A percentile compares a stretch with the other conserved stretches of the same genome.
These are phyloP conservation scores for Cladosporium oxysporum DNA, from an alignment of 2,329 filamentous ascomycete genomes.

Conservation along the genomic window DNA sequence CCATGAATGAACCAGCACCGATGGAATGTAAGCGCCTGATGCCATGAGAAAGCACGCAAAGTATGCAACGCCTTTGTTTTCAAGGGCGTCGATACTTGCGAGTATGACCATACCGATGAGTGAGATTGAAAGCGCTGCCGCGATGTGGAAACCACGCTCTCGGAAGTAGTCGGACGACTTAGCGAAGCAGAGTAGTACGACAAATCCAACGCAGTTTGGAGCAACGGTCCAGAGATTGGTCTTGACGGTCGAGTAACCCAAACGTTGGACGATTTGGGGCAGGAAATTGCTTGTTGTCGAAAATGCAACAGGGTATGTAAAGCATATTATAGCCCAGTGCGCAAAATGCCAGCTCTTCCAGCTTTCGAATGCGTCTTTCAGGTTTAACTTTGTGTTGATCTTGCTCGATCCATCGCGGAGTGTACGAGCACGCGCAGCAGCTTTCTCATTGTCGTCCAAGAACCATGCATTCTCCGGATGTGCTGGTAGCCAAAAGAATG, in stretches of 20 bases:
- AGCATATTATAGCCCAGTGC: slow-evolving; percentile 48
- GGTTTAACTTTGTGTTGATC: slow-evolving; percentile 41
- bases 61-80: slow-evolving; percentile 49
- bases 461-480: slow-evolving; percentile 42
- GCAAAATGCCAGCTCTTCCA: slow-evolving; percentile 49
- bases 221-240: slow-evolving; percentile 54
- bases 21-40: slow-evolving; percentile 49
- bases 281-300: slow-evolving; percentile 51
- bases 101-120: slow-evolving; percentile 50
- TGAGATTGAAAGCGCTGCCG: slow-evolving; percentile 43
- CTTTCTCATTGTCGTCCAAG: slow-evolving; percentile 38
- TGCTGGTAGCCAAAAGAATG: slow-evolving; percentile 41
- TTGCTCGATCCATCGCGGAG: slow-evolving; percentile 49
- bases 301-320: slow-evolving; percentile 54
- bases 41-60: slow-evolving; percentile 55
- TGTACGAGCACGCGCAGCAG: slow-evolving; percentile 46
- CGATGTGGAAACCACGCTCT: slow-evolving; percentile 51
- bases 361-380: slow-evolving; percentile 45
- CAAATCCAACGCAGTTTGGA: slow-evolving; percentile 51
- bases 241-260: slow-evolving; percentile 48
- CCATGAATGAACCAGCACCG: slow-evolving; percentile 52
- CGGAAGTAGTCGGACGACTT: slow-evolving; percentile 49
- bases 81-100: slow-evolving; percentile 45
- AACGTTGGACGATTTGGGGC: slow-evolving; percentile 48
- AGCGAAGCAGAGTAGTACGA: slow-evolving; percentile 48